Base-by-base conservation (phyloP, 2,329 filamentous ascomycete species). In the Sclerotinia sclerotiorum region DNA sequence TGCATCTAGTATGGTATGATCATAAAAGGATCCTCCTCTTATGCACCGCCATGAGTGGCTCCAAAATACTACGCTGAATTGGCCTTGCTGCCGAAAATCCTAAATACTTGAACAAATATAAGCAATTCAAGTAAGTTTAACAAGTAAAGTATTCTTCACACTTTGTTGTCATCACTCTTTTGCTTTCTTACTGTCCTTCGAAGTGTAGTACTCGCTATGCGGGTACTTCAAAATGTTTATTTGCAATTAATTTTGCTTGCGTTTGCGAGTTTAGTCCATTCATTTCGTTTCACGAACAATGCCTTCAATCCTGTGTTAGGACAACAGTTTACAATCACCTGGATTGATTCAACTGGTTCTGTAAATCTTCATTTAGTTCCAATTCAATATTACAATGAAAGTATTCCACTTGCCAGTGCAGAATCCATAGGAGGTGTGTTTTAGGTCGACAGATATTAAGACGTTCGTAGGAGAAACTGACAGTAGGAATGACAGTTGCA, bases 401-500 rank as follows among this genome's bases (percentile, higher is more conserved):
- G 42, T 21, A 13, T 46, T 32, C 27, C 57, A 42, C 57, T 60
- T 46, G 57, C 42, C 19, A 21, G n/a, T 4, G 57, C 57, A 1
- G 39, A 46, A 29, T 46, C 57, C 0, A 60, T 60, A 46, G 57
- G 57, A 46, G 57, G 57, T 60, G 17, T 60, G 57, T 60, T 46
- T 19, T 19, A 60, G 21, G 4, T 21, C 5, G 3, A 13, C 5
- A 11, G 15, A 21, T 10, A n/a, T 32, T 11, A 27, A 32, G 7
- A 1, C 7, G 7, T 46, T 60, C 8, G 8, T 1, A 46, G 5
- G 13, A 11, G 2, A 29, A 13, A 46, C 42, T 60, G 57, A 60
- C 57, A 27, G 5, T 46, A 46, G 1, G 19, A 46, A 60, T 60
- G 17, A 7, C 19, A 60, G 57, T 46, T 32, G 42, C 57, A 32